Conservation (phyloP, 768 basidiomycete genomes). For the Cubamyces lactineus region DNA sequence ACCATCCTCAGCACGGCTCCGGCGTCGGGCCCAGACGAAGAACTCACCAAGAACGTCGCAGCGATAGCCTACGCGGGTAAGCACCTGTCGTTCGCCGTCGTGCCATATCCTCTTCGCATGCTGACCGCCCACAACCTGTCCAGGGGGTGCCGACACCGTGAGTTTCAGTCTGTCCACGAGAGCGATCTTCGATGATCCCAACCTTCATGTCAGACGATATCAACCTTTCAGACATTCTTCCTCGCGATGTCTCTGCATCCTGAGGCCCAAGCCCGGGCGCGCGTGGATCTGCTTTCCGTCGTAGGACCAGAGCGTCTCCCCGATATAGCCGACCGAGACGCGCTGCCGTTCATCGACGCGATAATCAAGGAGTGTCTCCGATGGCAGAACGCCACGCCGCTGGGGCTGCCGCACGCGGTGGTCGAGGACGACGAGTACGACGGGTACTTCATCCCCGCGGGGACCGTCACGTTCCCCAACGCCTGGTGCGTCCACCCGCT, state of each 20-base stretch:
- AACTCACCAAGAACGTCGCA: conserved; percentile 19
- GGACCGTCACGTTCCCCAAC: conserved; percentile 21
- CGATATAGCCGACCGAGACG: conserved; percentile 21
- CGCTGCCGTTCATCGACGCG: conserved; percentile 35
- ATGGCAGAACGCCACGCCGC: conserved; percentile 35
- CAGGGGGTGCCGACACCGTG: conserved; percentile 30
- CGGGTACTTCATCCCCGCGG: conserved; percentile 26
- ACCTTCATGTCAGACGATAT: conserved; percentile 24
- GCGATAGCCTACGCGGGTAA: conserved; percentile 27
- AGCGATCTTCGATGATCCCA: too few relatives aligned
- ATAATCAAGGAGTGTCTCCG: conserved; percentile 38
- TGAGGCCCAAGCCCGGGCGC: conserved; percentile 30
- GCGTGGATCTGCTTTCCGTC: conserved; percentile 33
- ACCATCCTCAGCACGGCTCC: neutral
- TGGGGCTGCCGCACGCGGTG: conserved; percentile 22
- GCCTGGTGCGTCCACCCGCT: conserved; percentile 16
- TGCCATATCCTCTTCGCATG: too few relatives aligned
- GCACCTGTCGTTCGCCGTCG: neutral
- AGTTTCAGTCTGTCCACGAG: neutral
- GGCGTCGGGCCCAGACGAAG: conserved; percentile 9
- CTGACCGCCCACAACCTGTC: neutral
- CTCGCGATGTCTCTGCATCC: conserved; percentile 34
- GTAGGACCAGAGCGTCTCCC: conserved; percentile 34
- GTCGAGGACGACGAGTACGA: conserved; percentile 25
- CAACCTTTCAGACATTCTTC: conserved; percentile 30